phyloP scores from a whole-genome alignment of 768 basidiomycete genomes.

The Neoboletus magnificus region DNA sequence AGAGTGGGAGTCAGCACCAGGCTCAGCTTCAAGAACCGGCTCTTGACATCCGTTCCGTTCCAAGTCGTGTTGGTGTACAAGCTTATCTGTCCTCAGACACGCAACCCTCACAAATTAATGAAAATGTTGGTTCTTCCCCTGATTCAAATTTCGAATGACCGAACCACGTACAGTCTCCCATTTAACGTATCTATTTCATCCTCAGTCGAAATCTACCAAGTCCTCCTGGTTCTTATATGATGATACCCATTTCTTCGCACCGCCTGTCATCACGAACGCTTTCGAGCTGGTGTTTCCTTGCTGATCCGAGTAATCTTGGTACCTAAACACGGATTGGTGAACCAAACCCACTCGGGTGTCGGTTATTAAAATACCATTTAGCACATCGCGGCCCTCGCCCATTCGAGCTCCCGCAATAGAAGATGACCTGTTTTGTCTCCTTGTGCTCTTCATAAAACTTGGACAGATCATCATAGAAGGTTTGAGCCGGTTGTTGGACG shows the following conservation, averaged over 20 bases:
- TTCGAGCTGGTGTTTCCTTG: slow-evolving; percentile 32
- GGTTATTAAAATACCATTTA: slow-evolving; percentile 41
- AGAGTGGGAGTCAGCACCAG: neutral
- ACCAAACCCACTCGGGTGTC: neutral
- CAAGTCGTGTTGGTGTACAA: neutral
- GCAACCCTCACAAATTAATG: neutral
- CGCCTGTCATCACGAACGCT: slow-evolving; percentile 43
- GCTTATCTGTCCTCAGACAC: neutral
- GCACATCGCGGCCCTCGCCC: slow-evolving; percentile 55
- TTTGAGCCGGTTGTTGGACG: slow-evolving; percentile 46
- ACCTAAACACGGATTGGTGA: slow-evolving; percentile 32
- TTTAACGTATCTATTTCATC: neutral
- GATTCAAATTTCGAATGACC: neutral
- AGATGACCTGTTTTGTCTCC: slow-evolving; percentile 42
- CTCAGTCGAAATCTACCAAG: slow-evolving; percentile 22
- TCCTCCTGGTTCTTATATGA: slow-evolving; percentile 29
- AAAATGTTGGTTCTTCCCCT: neutral
- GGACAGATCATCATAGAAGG: slow-evolving; percentile 45
- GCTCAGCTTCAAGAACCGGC: neutral
- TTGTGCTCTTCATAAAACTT: slow-evolving; percentile 41
- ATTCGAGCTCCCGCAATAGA: slow-evolving; percentile 51
- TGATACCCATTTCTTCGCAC: slow-evolving; percentile 39
- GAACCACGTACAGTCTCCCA: neutral
- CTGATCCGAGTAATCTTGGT: slow-evolving; percentile 46
- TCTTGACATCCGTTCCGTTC: neutral